Conservation (phyloP, 2,329 filamentous ascomycete genomes). For the Colletotrichum sp. region DNA sequence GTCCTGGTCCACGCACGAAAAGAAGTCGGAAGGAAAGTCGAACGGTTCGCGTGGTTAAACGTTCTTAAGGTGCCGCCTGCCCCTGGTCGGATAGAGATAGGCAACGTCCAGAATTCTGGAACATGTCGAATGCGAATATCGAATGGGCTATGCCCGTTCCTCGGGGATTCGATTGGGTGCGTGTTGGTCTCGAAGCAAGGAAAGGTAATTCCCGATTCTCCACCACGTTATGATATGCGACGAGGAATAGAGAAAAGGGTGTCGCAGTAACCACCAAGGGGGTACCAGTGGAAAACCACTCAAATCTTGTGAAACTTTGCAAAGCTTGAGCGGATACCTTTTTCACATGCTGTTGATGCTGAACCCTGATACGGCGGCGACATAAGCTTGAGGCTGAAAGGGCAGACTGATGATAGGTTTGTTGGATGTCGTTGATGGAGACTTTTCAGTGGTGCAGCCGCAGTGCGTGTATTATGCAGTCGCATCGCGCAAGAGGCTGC, state of each 20-base stretch:
- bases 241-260: background rate
- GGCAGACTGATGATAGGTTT: background rate
- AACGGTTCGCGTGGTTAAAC: background rate
- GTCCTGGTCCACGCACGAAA: slow-evolving; percentile 17
- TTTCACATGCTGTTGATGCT: slow-evolving; percentile 7
- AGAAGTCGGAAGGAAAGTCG: slow-evolving; percentile 12
- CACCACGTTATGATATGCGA: background rate
- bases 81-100: background rate
- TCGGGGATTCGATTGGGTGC: background rate
- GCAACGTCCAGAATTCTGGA: background rate
- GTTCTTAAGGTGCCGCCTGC: background rate
- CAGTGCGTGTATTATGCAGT: background rate
- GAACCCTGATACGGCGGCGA: background rate
- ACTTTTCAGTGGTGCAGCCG: background rate
- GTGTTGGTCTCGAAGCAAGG: background rate
- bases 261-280: background rate
- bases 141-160: background rate
- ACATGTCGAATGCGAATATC: background rate
- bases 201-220: background rate
- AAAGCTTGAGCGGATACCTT: background rate
- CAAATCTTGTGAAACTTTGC: background rate
- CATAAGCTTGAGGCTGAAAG: background rate
- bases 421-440: background rate
- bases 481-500: background rate
- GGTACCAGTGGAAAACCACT: background rate